Percentiles rank a stretch among this genome's conserved stretches.
These are phyloP conservation scores for Rhodotorula sp. DNA, from an alignment of 1,284 basidiomycete genomes.

Conservation along the genomic window DNA sequence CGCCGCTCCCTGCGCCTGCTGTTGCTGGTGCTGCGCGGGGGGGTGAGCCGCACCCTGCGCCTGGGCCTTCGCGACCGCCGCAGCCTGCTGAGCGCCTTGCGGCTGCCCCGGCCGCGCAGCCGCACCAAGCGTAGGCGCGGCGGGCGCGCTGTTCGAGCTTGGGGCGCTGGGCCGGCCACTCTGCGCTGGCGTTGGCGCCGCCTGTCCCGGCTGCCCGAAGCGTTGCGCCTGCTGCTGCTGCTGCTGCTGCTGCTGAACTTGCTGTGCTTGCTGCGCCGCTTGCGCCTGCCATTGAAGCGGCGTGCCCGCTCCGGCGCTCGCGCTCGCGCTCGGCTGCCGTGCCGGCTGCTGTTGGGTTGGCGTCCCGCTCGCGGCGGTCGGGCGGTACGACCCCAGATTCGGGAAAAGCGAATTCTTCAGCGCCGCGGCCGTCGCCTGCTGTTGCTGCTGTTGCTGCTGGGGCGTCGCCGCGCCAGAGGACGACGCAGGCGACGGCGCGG, in stretches of 20 bases:
- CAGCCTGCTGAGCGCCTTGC: neutral
- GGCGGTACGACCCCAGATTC: slow-evolving; percentile 5
- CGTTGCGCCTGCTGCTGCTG: neutral
- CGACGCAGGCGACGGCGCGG: neutral
- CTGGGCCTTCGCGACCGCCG: neutral
- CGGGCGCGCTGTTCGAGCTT: neutral
- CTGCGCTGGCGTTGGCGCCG: neutral
- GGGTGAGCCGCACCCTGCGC: too few species aligned
- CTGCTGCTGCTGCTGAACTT: slow-evolving; percentile 2
- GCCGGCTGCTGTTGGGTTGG: neutral
- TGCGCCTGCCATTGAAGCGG: slow-evolving; percentile 10
- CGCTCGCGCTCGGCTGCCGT: neutral
- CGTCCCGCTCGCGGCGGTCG: neutral
- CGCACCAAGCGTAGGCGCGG: neutral
- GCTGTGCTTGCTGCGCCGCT: slow-evolving; percentile 8
- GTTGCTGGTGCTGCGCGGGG: too few species aligned
- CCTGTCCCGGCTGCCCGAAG: neutral
- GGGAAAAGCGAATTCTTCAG: slow-evolving; percentile 7
- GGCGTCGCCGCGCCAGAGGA: neutral
- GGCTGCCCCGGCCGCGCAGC: neutral
- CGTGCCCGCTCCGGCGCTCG: neutral
- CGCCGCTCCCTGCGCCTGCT: too few species aligned
- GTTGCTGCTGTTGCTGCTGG: slow-evolving; percentile 1
- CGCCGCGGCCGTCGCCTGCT: neutral
- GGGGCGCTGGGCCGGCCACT: neutral